Percentiles rank a stretch among this genome's conserved stretches.
Evolutionary conservation across 2,329 filamentous ascomycete genomes (phyloP).

Genomic region (Acrocalymma vagum): DNA sequence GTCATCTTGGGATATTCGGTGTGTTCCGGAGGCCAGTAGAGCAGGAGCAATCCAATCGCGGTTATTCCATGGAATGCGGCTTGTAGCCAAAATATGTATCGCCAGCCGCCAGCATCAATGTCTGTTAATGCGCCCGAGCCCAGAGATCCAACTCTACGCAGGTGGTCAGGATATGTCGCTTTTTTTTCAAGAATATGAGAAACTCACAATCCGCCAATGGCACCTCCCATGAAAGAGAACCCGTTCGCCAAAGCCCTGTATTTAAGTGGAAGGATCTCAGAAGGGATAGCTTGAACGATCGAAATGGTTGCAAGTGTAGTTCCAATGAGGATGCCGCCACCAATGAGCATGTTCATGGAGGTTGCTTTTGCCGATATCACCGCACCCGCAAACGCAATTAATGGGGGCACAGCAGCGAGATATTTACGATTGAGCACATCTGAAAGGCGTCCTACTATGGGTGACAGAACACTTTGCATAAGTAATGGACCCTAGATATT

Average conservation of each 20-base stretch:
- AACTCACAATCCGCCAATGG: slow-evolving; percentile 62
- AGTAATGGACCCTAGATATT: slow-evolving; percentile 62
- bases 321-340: slow-evolving; percentile 66
- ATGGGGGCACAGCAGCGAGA: slow-evolving; percentile 60
- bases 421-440: slow-evolving; percentile 66
- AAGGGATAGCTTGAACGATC: slow-evolving; percentile 65
- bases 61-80: slow-evolving; percentile 62
- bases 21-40: slow-evolving; percentile 43
- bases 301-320: slow-evolving; percentile 63
- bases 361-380: slow-evolving; percentile 64
- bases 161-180: slow-evolving; percentile 1
- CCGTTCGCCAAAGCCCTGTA: slow-evolving; percentile 66
- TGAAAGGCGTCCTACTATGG: slow-evolving; percentile 64
- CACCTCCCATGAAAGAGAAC: slow-evolving; percentile 60
- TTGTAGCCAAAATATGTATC: slow-evolving; percentile 68
- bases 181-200: background rate
- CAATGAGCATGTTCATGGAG: slow-evolving; percentile 65
- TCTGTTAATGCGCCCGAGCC: slow-evolving; percentile 64
- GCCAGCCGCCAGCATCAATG: slow-evolving; percentile 57
- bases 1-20: slow-evolving; percentile 34
- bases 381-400: slow-evolving; percentile 63
- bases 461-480: slow-evolving; percentile 66
- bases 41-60: slow-evolving; percentile 55
- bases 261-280: slow-evolving; percentile 65
- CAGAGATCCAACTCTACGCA: slow-evolving; percentile 55